Percentiles rank a stretch among this genome's conserved stretches.
Evolutionary conservation across 768 basidiomycete species (phyloP).

Genomic region (Mycena rosella): DNA sequence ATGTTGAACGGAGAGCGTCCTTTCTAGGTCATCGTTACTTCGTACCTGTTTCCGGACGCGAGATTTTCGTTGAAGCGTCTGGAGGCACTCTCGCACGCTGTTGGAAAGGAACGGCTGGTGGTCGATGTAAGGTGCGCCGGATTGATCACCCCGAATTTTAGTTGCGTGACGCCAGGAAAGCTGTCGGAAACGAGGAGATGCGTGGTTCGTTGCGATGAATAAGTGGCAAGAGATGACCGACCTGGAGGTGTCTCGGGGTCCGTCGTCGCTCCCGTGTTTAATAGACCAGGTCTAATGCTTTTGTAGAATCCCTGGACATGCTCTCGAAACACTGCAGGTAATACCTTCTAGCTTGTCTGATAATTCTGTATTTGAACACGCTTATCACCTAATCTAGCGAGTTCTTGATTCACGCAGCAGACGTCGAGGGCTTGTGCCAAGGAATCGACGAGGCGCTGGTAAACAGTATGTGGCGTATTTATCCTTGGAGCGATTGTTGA

Average conservation of each 20-base stretch:
- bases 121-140: constrained; percentile 91
- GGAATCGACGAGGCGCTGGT: constrained; percentile 96
- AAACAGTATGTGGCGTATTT: constrained; percentile 61
- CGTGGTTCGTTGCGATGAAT: constrained; percentile 98
- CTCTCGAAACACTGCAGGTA: constrained; percentile 88
- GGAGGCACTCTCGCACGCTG: constrained; percentile 65
- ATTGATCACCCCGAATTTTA: neutral
- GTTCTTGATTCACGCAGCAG: constrained; percentile 97
- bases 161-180: constrained; percentile 54
- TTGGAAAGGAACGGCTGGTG: constrained; percentile 90
- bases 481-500: constrained; percentile 24
- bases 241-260: constrained; percentile 90
- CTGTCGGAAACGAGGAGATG: constrained; percentile 80
- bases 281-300: neutral
- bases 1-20: constrained; percentile 20
- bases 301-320: constrained; percentile 79
- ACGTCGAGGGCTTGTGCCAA: constrained; percentile 96
- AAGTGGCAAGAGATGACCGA: constrained; percentile 98
- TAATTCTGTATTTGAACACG: neutral
- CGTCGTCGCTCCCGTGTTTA: constrained; percentile 22
- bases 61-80: constrained; percentile 84
- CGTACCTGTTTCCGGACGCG: constrained; percentile 90
- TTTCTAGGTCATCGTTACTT: constrained; percentile 96
- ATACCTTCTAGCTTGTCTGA: constrained; percentile 23
- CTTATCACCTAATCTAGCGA: constrained; percentile 72